Conservation (phyloP, 2,329 filamentous ascomycete species). For the Talaromyces sp. region DNA sequence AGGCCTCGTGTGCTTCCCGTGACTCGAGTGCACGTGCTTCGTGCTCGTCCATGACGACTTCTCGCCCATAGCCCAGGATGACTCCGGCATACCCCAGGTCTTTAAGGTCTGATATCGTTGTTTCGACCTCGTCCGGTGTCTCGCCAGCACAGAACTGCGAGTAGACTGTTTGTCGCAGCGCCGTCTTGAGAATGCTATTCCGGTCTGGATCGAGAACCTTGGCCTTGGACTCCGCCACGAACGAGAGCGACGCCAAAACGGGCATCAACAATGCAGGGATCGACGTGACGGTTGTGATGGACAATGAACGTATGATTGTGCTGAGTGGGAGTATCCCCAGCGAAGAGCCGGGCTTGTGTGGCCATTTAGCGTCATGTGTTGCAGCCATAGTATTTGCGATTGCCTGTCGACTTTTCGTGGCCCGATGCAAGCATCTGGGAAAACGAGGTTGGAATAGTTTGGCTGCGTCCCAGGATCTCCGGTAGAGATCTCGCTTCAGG, state of each 20-base stretch:
- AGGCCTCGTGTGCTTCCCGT: neutral
- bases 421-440: neutral
- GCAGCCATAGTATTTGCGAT: neutral
- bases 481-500: neutral
- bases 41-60: constrained; percentile 65
- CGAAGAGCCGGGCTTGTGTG: neutral
- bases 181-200: constrained; percentile 65
- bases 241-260: constrained; percentile 63
- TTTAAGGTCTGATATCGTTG: constrained; percentile 63
- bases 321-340: constrained; percentile 15
- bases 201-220: constrained; percentile 67
- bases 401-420: neutral
- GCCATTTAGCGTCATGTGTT: neutral
- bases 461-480: neutral
- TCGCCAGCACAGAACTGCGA: constrained; percentile 88
- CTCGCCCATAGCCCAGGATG: constrained; percentile 77
- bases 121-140: constrained; percentile 61
- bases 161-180: constrained; percentile 81
- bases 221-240: constrained; percentile 65
- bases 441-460: neutral
- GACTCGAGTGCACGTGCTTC: constrained; percentile 16
- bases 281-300: constrained; percentile 15
- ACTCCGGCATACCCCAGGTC: constrained; percentile 75
- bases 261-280: constrained; percentile 55
- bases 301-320: constrained; percentile 12